Conservation (phyloP, 345 rosid species). For the Salix arbutifolia region DNA sequence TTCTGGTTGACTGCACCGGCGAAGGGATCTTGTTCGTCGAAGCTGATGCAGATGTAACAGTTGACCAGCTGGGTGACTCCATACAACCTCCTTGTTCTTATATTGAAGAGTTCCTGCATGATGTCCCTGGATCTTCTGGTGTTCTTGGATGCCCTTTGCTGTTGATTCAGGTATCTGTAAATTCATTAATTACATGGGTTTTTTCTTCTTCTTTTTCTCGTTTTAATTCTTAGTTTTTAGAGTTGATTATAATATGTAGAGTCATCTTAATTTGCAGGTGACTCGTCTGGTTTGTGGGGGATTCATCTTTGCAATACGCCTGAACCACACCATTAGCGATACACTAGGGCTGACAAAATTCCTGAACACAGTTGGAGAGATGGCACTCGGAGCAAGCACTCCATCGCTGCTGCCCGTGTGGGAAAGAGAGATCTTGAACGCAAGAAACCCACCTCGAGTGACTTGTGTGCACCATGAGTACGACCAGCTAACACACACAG, state of each 20-base stretch:
- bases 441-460: slow-evolving; percentile 3
- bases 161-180: slow-evolving; percentile 16
- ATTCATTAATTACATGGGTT: no score
- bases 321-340: slow-evolving; percentile 9
- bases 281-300: slow-evolving; percentile 22
- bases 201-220: no score
- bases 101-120: slow-evolving; percentile 11
- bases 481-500: not conserved
- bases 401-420: slow-evolving; percentile 5
- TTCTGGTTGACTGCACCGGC: slow-evolving; percentile 23
- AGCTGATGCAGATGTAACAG: slow-evolving; percentile 7
- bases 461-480: not conserved
- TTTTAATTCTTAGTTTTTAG: no score
- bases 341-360: not conserved
- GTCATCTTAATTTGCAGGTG: not conserved
- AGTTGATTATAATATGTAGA: no score
- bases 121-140: slow-evolving; percentile 10
- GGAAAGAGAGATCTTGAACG: slow-evolving; percentile 11
- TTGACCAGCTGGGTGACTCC: slow-evolving; percentile 9
- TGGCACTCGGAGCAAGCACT: not conserved
- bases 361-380: not conserved
- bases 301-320: slow-evolving; percentile 1
- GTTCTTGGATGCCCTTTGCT: slow-evolving; percentile 12
- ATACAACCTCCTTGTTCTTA: slow-evolving; percentile 18
- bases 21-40: slow-evolving; percentile 25